Base-by-base conservation (phyloP, 371 early-diverging fungal genomes). In the Mucor saturninus region DNA sequence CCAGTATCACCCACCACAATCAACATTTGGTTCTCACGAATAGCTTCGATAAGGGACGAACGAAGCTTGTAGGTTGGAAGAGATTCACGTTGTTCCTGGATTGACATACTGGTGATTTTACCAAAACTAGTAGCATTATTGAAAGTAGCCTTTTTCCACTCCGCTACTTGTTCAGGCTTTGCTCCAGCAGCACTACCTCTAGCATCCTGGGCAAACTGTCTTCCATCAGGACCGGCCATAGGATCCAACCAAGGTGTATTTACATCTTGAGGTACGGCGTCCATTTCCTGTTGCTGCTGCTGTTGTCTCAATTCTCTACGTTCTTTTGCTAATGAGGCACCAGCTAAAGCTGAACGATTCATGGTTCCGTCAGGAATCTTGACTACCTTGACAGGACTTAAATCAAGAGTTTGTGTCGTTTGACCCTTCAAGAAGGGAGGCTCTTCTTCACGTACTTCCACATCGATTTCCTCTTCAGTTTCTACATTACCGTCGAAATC, bases 1-100 rank as follows among this genome's bases (percentile, higher is more conserved):
- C 99, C 99, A 3, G 99, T 99, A 62, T 98, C 98, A 40, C 98
- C 98, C 26, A 98, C 92, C 0, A 94, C 95, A 60, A 98, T 86
- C 70, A 98, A 65, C 56, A 97, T 85, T 80, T 97, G 98, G 72
- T 98, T 92, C 67, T 93, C 88, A 28, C 77, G 73, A 11, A 99
- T 85, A 14, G 96, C 97, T 56, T 93, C 78, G 15, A 98, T 77
- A 56, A 99, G 77, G 42, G 82, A 71, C 8, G 84, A 73, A n/a
- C 97, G 86, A 49, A 94, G 76, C 48, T 95, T 92, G 75, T 74
- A 95, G 28, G 95, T 91, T 1, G 98, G 99, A 52, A 98, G 81
- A 5, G 89, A 89, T 70, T 92, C 89, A 32, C 98, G 86, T 74
- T 98, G 98, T 54, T 97, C 95, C 74, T 92, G 91, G 57, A 98